These are phyloP conservation scores for Chernovozyma aurita DNA, from an alignment of 1,139 yeast species.

Conservation along the genomic window DNA sequence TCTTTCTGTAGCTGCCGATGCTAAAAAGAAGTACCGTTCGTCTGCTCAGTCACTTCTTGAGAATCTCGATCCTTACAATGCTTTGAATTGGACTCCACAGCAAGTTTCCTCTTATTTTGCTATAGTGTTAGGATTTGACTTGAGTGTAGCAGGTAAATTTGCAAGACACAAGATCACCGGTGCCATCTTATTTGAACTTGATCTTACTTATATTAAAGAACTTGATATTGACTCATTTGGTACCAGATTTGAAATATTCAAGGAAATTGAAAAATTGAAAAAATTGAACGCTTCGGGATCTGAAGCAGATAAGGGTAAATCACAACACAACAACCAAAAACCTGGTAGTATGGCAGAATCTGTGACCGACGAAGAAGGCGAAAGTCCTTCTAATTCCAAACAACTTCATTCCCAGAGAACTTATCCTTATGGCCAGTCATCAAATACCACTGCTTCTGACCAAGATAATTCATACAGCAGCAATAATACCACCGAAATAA, in stretches of 20 bases:
- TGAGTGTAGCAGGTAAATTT: conserved; percentile 70
- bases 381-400: neutral
- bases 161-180: conserved; percentile 88
- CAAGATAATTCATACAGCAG: neutral
- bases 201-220: conserved; percentile 81
- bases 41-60: conserved; percentile 21
- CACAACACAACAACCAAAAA: neutral
- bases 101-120: conserved; percentile 80
- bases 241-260: conserved; percentile 85
- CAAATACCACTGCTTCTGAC: neutral
- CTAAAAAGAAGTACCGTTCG: conserved; percentile 5
- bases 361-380: neutral
- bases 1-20: neutral
- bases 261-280: conserved; percentile 75
- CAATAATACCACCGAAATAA: conserved; percentile 1
- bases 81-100: conserved; percentile 74
- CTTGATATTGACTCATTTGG: conserved; percentile 91
- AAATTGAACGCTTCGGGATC: neutral
- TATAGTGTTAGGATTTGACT: conserved; percentile 63
- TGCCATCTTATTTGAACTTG: conserved; percentile 75
- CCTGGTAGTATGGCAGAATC: neutral
- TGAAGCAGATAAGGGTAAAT: neutral
- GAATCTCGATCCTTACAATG: conserved; percentile 47
- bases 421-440: conserved; percentile 1
- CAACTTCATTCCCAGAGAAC: neutral